Base-by-base conservation (phyloP, 2,329 filamentous ascomycete species). In the Apiospora saccharicola region DNA sequence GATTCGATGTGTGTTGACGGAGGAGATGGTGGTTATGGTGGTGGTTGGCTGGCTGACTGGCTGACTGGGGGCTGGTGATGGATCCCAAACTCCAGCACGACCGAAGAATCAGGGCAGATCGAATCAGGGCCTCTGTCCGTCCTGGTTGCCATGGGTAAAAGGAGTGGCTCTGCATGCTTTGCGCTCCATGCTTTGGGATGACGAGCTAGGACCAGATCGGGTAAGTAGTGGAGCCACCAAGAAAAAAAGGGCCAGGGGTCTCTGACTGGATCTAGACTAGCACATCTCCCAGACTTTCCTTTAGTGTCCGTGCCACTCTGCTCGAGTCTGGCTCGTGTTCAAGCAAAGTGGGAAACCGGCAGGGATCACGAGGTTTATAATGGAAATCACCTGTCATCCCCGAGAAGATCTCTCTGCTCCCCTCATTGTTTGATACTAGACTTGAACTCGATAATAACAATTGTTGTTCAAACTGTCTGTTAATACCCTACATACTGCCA, bases 111-210 rank as follows among this genome's bases (percentile, higher is more conserved):
- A 34, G 53, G 53, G 34, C 57, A 64, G 57, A 61, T 61, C 19
- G 19, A n/a, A 41, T 41, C 57, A 61, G 57, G 57, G 34, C 34
- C 57, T 41, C 30, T 61, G 19, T 19, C 57, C 57, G 41, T 41
- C 41, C 57, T 64, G 57, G 57, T 64, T 64, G 57, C 57, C 57
- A 64, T 64, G 34, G 57, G 57, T 7, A 64, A 41, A 41, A n/a
- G 34, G 34, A 64, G 57, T 41, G 53, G 53, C 30, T 51, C 19
- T 22, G 30, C 53, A 61, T 61, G 53, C 53, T 61, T 61, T 37
- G 30, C 53, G 16, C 19, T 34, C 16, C 30, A 61, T n/a, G 53
- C 51, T 57, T 57, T 30, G 53, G 53, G 53, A 37, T 10, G 37
- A 41, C 10, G 37, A 41, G 37, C 37, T 41, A 41, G 37, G 6